Base-by-base conservation (phyloP, 768 basidiomycete genomes). In the Lactarius vividus region DNA sequence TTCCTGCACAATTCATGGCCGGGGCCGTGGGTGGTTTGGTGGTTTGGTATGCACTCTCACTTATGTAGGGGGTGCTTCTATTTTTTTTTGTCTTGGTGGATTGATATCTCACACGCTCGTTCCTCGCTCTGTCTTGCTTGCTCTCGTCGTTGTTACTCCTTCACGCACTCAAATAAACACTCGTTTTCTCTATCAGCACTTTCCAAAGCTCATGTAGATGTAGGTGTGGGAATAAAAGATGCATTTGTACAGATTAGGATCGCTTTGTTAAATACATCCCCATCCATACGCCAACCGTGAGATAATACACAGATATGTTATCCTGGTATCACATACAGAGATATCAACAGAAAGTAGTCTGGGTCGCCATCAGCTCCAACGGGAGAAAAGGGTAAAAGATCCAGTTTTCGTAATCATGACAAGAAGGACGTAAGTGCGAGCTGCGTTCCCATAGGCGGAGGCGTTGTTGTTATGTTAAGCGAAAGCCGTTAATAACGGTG, bases 1-100 rank as follows among this genome's bases (percentile, higher is more conserved):
- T 70, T n/a, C 67, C 68, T n/a, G 66, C 65, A 15, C 61, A 62
- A 53, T 67, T 69, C 60, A 69, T 68, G 63, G 59, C 69, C 3
- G 66, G 66, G 15, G 59, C 58, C 28, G 15, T 68, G 40, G 69
- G 69, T 28, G 69, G 69, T 28, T 29, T 70, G 16, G 62, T 58
- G 0, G 59, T 70, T 54, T 70, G 69, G 69, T 70, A 64, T 35
- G 62, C 61, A 16, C 58, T 68, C 40, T 61, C 69, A 23, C 62
- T 68, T 37, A 59, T 68, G 69, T 68, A 63, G 35, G 20, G 6
- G 26, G 9, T 18, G 18, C 31, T 26, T 11, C 16, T 57, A 6
- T 15, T 16, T 39, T 23, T 31, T 23, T 18, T 55, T 3, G 9
- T 11, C 11, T 11, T n/a, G 39, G 39, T 40, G 39, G 39, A 40